Evolutionary conservation across 768 basidiomycete species (phyloP).

Genomic region (Paxillus ammoniavirescens): DNA sequence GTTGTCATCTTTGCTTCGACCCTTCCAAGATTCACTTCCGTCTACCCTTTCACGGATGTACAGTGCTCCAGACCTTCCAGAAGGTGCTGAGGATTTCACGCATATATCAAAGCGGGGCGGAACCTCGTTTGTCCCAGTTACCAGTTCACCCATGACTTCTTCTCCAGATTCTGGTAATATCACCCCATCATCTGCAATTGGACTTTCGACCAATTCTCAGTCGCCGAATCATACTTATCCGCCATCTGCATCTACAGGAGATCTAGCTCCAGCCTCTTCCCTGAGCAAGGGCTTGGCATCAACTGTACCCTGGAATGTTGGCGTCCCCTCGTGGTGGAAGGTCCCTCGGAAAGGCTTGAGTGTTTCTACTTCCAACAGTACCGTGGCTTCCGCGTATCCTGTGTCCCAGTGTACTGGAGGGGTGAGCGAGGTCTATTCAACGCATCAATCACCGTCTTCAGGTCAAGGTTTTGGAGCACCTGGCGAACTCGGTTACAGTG

Average conservation of each 20-base stretch:
- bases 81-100: constrained; percentile 63
- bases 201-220: constrained; percentile 25
- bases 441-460: constrained; percentile 26
- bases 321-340: constrained; percentile 73
- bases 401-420: constrained; percentile 31
- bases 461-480: constrained; percentile 31
- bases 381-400: constrained; percentile 17
- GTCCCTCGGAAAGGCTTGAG: constrained; percentile 38
- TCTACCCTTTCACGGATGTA: constrained; percentile 34
- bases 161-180: constrained; percentile 12
- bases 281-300: constrained; percentile 44
- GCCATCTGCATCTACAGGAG: constrained; percentile 58
- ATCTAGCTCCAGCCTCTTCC: constrained; percentile 36
- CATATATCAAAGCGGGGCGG: constrained; percentile 60
- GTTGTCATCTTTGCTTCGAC: constrained; percentile 62
- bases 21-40: constrained; percentile 58
- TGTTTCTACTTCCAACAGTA: constrained; percentile 33
- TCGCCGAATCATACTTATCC: constrained; percentile 74
- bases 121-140: constrained; percentile 59
- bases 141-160: constrained; percentile 36
- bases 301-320: constrained; percentile 52
- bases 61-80: constrained; percentile 32
- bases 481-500: constrained; percentile 72
- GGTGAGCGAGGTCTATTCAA: constrained; percentile 62
- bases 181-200: constrained; percentile 6